Conservation (phyloP, 257 asterid species). For the Ehretia macrophylla region DNA sequence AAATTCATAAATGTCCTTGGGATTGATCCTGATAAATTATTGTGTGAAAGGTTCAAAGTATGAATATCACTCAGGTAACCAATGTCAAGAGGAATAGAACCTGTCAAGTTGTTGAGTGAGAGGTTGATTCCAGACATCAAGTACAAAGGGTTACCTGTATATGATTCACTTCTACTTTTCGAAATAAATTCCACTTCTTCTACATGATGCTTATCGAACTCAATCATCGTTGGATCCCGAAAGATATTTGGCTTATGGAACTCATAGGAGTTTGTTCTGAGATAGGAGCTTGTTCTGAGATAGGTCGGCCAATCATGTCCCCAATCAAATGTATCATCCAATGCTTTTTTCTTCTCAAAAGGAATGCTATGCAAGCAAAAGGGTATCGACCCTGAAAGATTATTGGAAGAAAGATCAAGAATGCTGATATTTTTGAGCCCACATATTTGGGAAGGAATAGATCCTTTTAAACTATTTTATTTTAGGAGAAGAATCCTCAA, state of each 20-base stretch:
- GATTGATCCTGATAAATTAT: slow-evolving; percentile 16
- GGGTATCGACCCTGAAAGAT: slow-evolving; percentile 20
- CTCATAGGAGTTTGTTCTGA: no score
- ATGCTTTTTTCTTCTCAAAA: slow-evolving; percentile 3
- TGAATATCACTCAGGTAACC: slow-evolving; percentile 21
- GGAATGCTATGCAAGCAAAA: slow-evolving; percentile 17
- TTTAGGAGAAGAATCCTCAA: slow-evolving; percentile 22
- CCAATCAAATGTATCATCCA: slow-evolving; percentile 7
- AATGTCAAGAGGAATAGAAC: slow-evolving; percentile 20
- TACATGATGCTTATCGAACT: no score
- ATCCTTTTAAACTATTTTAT: slow-evolving; percentile 15
- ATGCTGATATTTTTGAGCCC: slow-evolving; percentile 14
- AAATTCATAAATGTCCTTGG: slow-evolving; percentile 13
- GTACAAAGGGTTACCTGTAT: slow-evolving; percentile 9
- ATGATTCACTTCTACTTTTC: slow-evolving; percentile 22
- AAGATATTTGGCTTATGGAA: no score
- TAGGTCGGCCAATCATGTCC: no score
- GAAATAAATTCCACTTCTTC: slow-evolving; percentile 23
- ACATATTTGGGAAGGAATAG: slow-evolving; percentile 20
- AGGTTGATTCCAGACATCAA: slow-evolving; percentile 26
- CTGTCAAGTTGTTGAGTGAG: slow-evolving; percentile 20
- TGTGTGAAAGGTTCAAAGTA: slow-evolving; percentile 27
- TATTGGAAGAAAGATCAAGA: slow-evolving; percentile 25
- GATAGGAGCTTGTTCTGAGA: no score
- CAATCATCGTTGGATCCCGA: no score